Evolutionary conservation across 805 yeast species (phyloP).

Genomic region (Myxozyma neotropica): DNA sequence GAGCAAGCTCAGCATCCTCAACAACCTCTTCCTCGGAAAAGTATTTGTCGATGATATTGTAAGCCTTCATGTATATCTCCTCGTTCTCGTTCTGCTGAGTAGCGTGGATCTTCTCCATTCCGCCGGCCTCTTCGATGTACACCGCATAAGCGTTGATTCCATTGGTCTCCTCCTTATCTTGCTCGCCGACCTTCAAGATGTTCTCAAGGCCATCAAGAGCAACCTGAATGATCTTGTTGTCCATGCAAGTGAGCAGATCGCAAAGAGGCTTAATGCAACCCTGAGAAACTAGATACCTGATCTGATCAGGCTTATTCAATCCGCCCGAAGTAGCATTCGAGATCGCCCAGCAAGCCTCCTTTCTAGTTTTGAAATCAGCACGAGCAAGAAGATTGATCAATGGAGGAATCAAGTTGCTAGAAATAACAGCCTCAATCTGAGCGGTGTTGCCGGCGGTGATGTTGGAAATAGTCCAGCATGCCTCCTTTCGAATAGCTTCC

Average conservation of each 20-base stretch:
- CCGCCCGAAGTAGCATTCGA: constrained; percentile 98
- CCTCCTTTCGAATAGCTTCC: constrained; percentile 93
- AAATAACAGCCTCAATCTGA: constrained; percentile 96
- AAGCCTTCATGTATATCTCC: constrained; percentile 89
- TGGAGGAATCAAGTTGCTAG: constrained; percentile 90
- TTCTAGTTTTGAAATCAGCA: constrained; percentile 94
- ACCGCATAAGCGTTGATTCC: constrained; percentile 83
- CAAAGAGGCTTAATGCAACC: constrained; percentile 98
- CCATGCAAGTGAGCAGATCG: constrained; percentile 85
- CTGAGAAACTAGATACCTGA: constrained; percentile 86
- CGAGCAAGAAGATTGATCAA: constrained; percentile 72
- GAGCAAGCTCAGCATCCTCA: constrained; percentile 64
- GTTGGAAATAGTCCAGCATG: constrained; percentile 98
- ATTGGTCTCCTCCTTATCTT: constrained; percentile 78
- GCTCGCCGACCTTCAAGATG: constrained; percentile 90
- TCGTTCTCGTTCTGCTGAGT: constrained; percentile 92
- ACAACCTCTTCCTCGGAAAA: constrained; percentile 79
- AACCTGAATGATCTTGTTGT: constrained; percentile 88
- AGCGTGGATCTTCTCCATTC: constrained; percentile 92
- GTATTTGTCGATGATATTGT: constrained; percentile 83
- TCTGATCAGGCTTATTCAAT: constrained; percentile 85
- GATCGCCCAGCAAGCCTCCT: constrained; percentile 99
- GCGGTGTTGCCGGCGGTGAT: constrained; percentile 96
- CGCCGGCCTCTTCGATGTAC: constrained; percentile 96
- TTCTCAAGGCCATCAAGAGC: constrained; percentile 94